A percentile compares a stretch with the other conserved stretches of the same genome.
Conservation (phyloP, 148 eudicot species). For the Heliosperma pusillum region DNA sequence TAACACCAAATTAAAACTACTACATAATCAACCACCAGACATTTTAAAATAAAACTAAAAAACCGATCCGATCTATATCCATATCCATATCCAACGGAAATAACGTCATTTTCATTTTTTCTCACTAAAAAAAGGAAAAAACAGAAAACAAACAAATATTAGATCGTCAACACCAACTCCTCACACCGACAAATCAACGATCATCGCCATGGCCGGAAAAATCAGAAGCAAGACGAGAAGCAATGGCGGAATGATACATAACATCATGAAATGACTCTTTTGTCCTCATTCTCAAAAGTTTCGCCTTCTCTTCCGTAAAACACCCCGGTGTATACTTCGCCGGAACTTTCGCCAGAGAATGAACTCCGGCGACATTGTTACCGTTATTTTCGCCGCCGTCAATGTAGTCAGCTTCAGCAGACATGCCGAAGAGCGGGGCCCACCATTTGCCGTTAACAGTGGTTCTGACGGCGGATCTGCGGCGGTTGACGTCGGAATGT, state of each 20-base stretch:
- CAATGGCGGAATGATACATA: conserved; percentile 84
- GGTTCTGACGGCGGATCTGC: conserved; percentile 7
- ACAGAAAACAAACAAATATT: neutral
- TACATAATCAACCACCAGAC: neutral
- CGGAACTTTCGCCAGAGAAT: neutral
- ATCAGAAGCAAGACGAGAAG: conserved; percentile 74
- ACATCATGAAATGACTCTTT: conserved; percentile 58
- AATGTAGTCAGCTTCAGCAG: conserved; percentile 65
- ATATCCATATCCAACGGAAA: neutral
- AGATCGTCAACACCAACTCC: neutral
- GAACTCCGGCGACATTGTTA: neutral
- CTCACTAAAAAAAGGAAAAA: neutral
- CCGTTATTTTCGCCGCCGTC: neutral
- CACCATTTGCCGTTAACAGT: conserved; percentile 43
- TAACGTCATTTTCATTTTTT: neutral
- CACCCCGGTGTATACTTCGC: conserved; percentile 38
- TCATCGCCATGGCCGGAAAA: conserved; percentile 17
- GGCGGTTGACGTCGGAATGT: conserved; percentile 23
- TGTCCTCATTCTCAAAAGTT: conserved; percentile 55
- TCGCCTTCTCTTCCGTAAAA: conserved; percentile 75
- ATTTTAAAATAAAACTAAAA: neutral
- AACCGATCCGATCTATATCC: neutral
- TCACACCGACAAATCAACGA: neutral
- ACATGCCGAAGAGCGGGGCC: conserved; percentile 65
- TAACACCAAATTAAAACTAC: no score